Evolutionary conservation across 176 grass and related monocot species (phyloP).

Genomic region (Ampelocalamus luodianensis): DNA sequence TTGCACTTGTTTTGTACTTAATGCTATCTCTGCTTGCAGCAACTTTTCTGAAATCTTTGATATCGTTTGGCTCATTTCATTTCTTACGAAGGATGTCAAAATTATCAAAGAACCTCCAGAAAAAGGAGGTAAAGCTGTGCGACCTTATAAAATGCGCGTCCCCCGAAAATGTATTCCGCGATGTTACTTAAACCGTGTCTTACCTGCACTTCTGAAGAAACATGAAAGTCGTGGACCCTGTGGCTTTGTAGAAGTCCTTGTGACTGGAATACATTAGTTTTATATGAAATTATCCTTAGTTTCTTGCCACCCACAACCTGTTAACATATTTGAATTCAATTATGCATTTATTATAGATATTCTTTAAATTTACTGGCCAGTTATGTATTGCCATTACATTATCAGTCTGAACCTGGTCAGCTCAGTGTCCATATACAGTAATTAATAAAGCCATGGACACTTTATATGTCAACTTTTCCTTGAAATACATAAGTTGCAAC

Average conservation of each 20-base stretch:
- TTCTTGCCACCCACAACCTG: no score
- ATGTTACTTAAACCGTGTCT: slow-evolving; percentile 74
- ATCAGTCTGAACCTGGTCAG: background rate
- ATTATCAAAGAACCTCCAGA: slow-evolving; percentile 74
- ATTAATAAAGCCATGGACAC: background rate
- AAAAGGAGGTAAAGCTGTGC: slow-evolving; percentile 55
- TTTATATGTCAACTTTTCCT: background rate
- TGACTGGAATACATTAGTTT: background rate
- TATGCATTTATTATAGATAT: background rate
- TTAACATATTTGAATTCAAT: background rate
- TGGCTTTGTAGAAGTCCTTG: background rate
- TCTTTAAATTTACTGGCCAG: background rate
- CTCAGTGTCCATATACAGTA: background rate
- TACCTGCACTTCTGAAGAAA: slow-evolving; percentile 80
- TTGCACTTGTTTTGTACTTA: slow-evolving; percentile 36
- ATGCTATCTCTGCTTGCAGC: slow-evolving; percentile 45
- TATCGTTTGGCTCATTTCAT: slow-evolving; percentile 72
- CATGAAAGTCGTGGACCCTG: slow-evolving; percentile 56
- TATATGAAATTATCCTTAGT: background rate
- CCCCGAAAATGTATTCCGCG: slow-evolving; percentile 71
- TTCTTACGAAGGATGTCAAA: slow-evolving; percentile 66
- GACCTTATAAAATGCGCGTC: slow-evolving; percentile 70
- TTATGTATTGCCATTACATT: background rate
- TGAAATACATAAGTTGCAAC: background rate
- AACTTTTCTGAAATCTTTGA: slow-evolving; percentile 90